A percentile compares a stretch with the other conserved stretches of the same genome.
phyloP scores from a whole-genome alignment of 192 early-diverging fungal species.

The Entomortierella lignicola region DNA sequence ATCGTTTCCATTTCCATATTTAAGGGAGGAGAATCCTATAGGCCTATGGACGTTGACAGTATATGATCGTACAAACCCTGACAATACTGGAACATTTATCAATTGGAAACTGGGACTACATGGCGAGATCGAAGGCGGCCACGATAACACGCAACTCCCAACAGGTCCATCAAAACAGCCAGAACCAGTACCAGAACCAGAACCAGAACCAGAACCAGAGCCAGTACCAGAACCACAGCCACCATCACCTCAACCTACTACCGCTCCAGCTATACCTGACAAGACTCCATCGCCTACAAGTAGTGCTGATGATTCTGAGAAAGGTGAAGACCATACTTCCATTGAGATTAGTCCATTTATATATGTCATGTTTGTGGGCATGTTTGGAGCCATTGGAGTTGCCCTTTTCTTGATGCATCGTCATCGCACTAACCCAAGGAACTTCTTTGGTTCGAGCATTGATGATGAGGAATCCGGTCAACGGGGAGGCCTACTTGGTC shows the following conservation, averaged over 20 bases:
- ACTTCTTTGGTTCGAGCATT: constrained; percentile 19
- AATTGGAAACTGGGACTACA: constrained; percentile 69
- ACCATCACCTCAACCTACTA: constrained; percentile 27
- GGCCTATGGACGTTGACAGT: constrained; percentile 83
- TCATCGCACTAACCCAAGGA: constrained; percentile 40
- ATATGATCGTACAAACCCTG: constrained; percentile 65
- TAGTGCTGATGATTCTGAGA: constrained; percentile 6
- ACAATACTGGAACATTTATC: constrained; percentile 64
- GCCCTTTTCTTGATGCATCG: constrained; percentile 50
- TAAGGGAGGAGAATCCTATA: constrained; percentile 78
- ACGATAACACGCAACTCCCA: background rate
- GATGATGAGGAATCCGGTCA: constrained; percentile 50
- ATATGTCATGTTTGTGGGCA: constrained; percentile 51
- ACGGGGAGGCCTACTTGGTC: constrained; percentile 45
- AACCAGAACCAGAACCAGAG: too few species aligned
- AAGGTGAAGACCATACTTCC: background rate
- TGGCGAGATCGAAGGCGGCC: constrained; percentile 35
- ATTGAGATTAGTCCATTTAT: constrained; percentile 44
- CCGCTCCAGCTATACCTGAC: constrained; percentile 17
- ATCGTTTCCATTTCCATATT: background rate
- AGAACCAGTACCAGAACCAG: too few species aligned
- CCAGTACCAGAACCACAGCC: too few species aligned
- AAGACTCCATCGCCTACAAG: constrained; percentile 5
- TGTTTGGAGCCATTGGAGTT: constrained; percentile 52
- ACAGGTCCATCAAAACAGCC: constrained; percentile 4